phyloP scores from a whole-genome alignment of 208 protist genomes.

The Phytomonas sp. region DNA sequence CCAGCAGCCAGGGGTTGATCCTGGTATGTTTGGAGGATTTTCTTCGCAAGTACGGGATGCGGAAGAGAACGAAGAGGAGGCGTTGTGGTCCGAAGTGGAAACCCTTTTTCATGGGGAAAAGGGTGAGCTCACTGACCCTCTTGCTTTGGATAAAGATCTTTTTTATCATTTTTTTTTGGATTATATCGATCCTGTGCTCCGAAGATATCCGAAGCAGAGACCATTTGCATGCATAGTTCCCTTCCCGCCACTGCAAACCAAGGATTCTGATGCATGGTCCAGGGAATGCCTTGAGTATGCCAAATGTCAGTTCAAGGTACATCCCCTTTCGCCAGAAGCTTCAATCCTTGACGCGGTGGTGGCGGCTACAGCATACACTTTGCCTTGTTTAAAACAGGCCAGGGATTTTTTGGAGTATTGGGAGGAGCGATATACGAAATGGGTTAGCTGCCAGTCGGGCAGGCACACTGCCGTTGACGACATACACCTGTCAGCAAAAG shows the following conservation, averaged over 20 bases:
- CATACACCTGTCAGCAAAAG: neutral
- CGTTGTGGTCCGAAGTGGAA: neutral
- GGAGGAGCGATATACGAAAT: neutral
- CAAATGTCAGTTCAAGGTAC: neutral
- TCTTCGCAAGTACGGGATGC: neutral
- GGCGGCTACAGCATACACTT: neutral
- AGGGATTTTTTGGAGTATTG: neutral
- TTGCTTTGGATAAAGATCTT: neutral
- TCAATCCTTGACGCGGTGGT: neutral
- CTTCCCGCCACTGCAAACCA: neutral
- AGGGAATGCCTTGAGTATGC: neutral
- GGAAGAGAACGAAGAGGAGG: neutral
- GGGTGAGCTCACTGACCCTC: neutral
- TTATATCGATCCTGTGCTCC: neutral
- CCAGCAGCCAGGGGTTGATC: neutral
- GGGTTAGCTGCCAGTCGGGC: neutral
- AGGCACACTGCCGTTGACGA: neutral
- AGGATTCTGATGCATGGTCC: neutral
- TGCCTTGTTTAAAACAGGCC: neutral
- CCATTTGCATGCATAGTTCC: neutral
- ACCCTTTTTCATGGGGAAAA: neutral
- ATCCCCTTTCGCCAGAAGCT: neutral
- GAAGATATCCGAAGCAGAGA: neutral
- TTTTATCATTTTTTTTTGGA: neutral
- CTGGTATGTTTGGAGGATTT: neutral